These are phyloP conservation scores for Fusarium sp. DNA, from an alignment of 2,329 filamentous ascomycete species.

Conservation along the genomic window DNA sequence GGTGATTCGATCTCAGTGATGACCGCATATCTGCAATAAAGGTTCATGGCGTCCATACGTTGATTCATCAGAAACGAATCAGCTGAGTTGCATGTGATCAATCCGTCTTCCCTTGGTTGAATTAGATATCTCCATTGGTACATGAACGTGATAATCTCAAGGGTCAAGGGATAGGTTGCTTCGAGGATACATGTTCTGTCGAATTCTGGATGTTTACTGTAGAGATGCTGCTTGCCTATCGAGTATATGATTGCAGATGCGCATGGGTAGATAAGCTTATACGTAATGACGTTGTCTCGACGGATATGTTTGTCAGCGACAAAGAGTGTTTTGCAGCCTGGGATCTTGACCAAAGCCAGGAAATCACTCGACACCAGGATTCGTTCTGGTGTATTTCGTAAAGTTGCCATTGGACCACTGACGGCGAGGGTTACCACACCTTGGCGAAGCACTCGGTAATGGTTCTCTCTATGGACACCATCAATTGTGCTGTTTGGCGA, in stretches of 20 bases:
- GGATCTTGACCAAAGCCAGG: slow-evolving; percentile 2
- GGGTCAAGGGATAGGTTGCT: background rate
- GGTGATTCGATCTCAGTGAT: background rate
- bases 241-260: background rate
- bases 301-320: slow-evolving; percentile 3
- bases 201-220: slow-evolving; percentile 9
- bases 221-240: background rate
- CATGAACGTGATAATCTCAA: slow-evolving; percentile 6
- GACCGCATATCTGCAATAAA: slow-evolving; percentile 5
- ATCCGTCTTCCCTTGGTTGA: background rate
- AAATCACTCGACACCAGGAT: background rate
- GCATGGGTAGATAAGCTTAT: slow-evolving; percentile 13
- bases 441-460: background rate
- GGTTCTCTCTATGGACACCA: background rate
- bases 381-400: background rate
- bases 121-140: slow-evolving; percentile 17
- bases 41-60: background rate
- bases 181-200: background rate
- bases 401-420: slow-evolving; percentile 3
- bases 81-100: background rate
- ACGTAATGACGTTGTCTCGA: background rate
- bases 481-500: background rate
- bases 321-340: slow-evolving; percentile 7
- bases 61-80: background rate
- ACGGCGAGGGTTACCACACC: background rate